Evolutionary conservation across 2,329 filamentous ascomycete genomes (phyloP).

Genomic region (Aureobasidium uvarum): DNA sequence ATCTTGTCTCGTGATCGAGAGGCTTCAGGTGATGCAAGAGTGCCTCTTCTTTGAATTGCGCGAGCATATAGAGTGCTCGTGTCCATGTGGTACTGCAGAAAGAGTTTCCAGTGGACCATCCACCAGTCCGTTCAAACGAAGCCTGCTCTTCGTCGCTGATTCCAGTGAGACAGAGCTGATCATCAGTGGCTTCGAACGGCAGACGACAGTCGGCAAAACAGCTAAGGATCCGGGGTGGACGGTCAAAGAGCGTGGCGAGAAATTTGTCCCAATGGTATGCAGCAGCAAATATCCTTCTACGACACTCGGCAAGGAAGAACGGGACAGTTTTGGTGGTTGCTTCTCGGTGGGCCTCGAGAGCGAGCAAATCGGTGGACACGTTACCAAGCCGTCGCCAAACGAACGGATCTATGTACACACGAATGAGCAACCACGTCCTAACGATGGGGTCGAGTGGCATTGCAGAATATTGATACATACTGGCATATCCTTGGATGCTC

Average conservation of each 20-base stretch:
- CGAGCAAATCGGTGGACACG: slow-evolving; percentile 69
- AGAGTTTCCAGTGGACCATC: slow-evolving; percentile 15
- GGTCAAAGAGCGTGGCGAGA: slow-evolving; percentile 29
- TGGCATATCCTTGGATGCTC: background rate
- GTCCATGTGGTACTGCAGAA: slow-evolving; percentile 6
- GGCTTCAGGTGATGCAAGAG: slow-evolving; percentile 3
- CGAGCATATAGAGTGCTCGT: slow-evolving; percentile 10
- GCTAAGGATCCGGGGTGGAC: slow-evolving; percentile 29
- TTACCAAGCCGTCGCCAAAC: slow-evolving; percentile 46
- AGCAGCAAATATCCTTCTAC: slow-evolving; percentile 22
- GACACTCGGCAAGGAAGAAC: slow-evolving; percentile 31
- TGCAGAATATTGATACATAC: background rate
- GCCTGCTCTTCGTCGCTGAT: background rate
- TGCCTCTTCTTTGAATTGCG: slow-evolving; percentile 9
- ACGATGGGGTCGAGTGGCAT: background rate
- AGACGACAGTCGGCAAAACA: slow-evolving; percentile 26
- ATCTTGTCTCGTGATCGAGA: background rate
- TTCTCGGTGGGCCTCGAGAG: slow-evolving; percentile 31
- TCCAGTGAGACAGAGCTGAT: slow-evolving; percentile 10
- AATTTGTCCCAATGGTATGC: slow-evolving; percentile 31
- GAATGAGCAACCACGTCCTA: background rate
- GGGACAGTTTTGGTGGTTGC: slow-evolving; percentile 27
- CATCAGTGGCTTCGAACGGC: slow-evolving; percentile 28
- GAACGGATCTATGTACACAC: slow-evolving; percentile 7
- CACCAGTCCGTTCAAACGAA: background rate